Percentiles rank a stretch among this genome's conserved stretches.
Conservation (phyloP, 768 basidiomycete species). For the Mycena galericulata region DNA sequence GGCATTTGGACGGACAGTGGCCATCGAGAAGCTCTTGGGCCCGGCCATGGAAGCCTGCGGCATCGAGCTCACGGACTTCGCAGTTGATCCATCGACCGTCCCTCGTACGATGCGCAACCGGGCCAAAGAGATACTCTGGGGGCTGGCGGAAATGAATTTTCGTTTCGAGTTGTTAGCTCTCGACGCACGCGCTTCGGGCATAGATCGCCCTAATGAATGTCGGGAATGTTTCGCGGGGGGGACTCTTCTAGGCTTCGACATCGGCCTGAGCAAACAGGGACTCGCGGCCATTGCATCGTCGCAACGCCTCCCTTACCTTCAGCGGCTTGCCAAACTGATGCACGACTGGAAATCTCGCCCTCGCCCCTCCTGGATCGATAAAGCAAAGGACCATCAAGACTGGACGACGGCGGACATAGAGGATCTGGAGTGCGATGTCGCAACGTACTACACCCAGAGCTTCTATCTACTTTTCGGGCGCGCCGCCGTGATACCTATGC, state of each 20-base stretch:
- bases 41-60: background rate
- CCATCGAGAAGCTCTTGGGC: background rate
- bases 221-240: background rate
- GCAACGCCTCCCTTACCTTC: background rate
- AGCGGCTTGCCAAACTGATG: too few species aligned
- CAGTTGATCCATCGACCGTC: background rate
- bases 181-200: background rate
- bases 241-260: background rate
- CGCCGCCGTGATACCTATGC: too few species aligned
- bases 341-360: too few species aligned
- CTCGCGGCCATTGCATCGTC: background rate
- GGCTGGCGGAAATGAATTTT: conserved; percentile 2
- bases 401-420: too few species aligned
- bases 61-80: background rate
- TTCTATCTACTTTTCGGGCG: too few species aligned
- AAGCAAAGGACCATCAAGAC: too few species aligned
- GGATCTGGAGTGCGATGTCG: too few species aligned
- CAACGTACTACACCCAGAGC: too few species aligned
- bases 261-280: background rate
- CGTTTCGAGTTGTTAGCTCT: background rate
- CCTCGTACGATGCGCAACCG: background rate
- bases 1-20: background rate
- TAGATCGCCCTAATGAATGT: background rate
- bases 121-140: background rate
- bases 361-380: too few species aligned